These are phyloP conservation scores for Diaporthe nobilis DNA, from an alignment of 2,329 filamentous ascomycete genomes.

Conservation along the genomic window DNA sequence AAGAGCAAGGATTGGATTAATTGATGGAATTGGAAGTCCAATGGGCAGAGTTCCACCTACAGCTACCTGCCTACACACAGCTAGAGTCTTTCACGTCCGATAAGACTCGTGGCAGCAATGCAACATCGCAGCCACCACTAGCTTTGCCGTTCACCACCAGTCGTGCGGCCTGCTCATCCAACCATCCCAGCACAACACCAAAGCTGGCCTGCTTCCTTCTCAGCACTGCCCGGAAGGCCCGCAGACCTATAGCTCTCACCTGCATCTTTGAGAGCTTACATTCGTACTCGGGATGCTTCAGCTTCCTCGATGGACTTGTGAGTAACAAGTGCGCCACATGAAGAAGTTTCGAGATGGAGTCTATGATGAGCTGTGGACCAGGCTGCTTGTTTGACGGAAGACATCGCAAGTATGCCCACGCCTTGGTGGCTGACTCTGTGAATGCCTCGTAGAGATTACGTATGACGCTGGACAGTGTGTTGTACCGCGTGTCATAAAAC, in stretches of 20 bases:
- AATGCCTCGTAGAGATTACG: constrained; percentile 84
- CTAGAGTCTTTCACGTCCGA: not conserved
- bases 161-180: constrained; percentile 64
- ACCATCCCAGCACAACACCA: constrained; percentile 75
- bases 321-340: constrained; percentile 76
- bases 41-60: not conserved
- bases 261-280: constrained; percentile 74
- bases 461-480: constrained; percentile 77
- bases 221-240: constrained; percentile 79
- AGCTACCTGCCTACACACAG: not conserved
- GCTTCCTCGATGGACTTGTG: constrained; percentile 64
- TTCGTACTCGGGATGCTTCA: constrained; percentile 64
- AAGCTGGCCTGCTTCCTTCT: constrained; percentile 80
- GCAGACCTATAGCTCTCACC: constrained; percentile 74
- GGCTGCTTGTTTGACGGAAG: constrained; percentile 72
- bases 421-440: constrained; percentile 82
- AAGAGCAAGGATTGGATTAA: not conserved
- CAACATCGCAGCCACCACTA: constrained; percentile 45
- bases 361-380: constrained; percentile 64
- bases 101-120: not conserved
- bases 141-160: constrained; percentile 47
- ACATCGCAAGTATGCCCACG: constrained; percentile 72
- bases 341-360: constrained; percentile 75
- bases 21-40: not conserved
- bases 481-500: constrained; percentile 86